Evolutionary conservation across 2,329 filamentous ascomycete species (phyloP), one percentile per base, ranked within the genome.

Genomic region (Hypoxylon sp.): DNA sequence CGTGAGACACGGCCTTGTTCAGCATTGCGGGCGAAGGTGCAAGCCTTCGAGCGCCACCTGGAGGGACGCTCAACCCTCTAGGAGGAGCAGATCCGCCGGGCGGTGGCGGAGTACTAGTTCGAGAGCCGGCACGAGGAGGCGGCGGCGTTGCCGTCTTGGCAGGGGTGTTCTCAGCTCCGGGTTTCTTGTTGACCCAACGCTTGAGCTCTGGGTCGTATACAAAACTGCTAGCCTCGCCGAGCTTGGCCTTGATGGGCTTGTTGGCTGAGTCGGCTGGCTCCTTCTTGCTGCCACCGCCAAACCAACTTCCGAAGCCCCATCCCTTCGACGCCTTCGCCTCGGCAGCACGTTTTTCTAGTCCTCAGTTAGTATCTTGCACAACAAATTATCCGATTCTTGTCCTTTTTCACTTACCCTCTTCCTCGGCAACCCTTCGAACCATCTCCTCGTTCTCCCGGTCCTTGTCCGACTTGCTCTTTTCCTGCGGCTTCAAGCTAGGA

Each of bases 141-240:
- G 95, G 93, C 1, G 94, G 90, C 0, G 92, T 87, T 1, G 87
- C 87, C 42, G 83, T 79, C 62, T 86, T 83, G 2, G 83, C 78
- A 21, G 82, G 78, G 7, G 78, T 77, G 38, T 83, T 84, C 51
- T 89, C 88, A 6, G 85, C 83, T 10, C 88, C 88, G 9, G 86
- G 86, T 73, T 97, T 97, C 80, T 97, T 97, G 79, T 99, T 98
- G 73, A 99, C 83, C 96, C 96, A 99, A 73, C 95, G 92, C 79
- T 96, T 96, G 48, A 97, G 83, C n/a, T 97, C 91, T 2, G 92
- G 90, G 71, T 99, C 95, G 70, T 95, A 99, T 66, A 94, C 89
- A 75, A 99, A 97, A 41, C 88, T 92, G 74, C 87, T 97, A 70
- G 95, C 87, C 74, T 99, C 96, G 60, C 94, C 96, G 7, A 99